A percentile compares a stretch with the other conserved stretches of the same genome.
Evolutionary conservation across 139 green algal species (phyloP).

Genomic region (Picochlorum sp.): DNA sequence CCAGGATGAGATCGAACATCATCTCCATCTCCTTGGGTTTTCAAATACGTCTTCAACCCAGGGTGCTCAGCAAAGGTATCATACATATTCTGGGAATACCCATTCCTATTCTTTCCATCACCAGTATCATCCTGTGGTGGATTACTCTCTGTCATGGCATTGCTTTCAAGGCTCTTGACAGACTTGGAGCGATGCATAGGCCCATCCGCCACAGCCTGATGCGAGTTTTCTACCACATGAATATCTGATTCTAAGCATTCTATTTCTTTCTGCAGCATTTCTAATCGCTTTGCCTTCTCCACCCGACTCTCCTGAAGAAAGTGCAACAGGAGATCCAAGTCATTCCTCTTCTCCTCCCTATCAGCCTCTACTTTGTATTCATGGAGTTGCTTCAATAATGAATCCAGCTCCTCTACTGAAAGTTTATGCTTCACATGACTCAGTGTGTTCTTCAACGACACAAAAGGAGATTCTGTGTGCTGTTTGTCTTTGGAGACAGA

Average conservation of each 20-base stretch:
- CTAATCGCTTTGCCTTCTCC: slow-evolving; percentile 31
- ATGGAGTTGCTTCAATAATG: background rate
- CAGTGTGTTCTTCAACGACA: background rate
- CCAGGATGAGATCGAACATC: background rate
- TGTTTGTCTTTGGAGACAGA: background rate
- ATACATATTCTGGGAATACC: background rate
- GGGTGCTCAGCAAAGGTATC: slow-evolving; percentile 2
- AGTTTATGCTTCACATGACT: background rate
- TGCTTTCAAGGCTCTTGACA: background rate
- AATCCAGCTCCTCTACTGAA: background rate
- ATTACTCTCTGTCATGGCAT: background rate
- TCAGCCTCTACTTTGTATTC: slow-evolving; percentile 31
- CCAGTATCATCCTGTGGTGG: background rate
- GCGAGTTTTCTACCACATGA: slow-evolving; percentile 19
- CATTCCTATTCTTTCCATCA: background rate
- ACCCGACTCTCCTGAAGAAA: slow-evolving; percentile 54
- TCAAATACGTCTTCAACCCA: slow-evolving; percentile 8
- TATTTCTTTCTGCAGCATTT: slow-evolving; percentile 48
- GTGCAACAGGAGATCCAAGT: slow-evolving; percentile 62
- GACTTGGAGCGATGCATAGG: background rate
- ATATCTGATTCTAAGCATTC: slow-evolving; percentile 51
- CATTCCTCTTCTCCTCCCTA: slow-evolving; percentile 36
- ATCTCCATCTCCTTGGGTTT: background rate
- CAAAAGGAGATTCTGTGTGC: background rate
- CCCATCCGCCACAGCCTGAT: background rate